Base-by-base conservation (phyloP, 495 filamentous ascomycete genomes). In the Viridothelium virens region DNA sequence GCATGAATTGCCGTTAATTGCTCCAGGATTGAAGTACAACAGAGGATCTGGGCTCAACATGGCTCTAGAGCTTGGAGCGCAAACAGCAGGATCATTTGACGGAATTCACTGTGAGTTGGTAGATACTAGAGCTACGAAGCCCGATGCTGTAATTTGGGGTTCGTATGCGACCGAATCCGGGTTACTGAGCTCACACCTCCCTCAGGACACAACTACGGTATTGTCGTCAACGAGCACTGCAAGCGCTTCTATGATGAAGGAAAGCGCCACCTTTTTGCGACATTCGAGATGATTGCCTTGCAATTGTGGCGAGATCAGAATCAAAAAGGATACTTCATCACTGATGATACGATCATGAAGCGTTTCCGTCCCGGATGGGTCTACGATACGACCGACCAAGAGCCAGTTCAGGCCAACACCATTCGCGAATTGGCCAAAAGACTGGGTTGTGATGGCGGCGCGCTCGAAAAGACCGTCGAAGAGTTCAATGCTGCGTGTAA, bases 161-260 rank as follows among this genome's bases (percentile, higher is more conserved):
- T n/a, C 5, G 65, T 62, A 62, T 11, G 7, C 12, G 31, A 62
- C 4, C 0, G 11, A 5, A 18, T 6, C 31, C 0, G 12, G 2
- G 16, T 36, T 14, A 14, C 7, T 36, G 34, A 5, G 25, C 65
- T 66, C 36, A 66, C 65, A 38, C 7, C 10, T 18, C 2, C 25
- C 3, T 0, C 0, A 66, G 70, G 70, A 14, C 71, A 73, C 63
- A 69, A 69, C 46, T 71, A 72, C 48, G 71, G 67, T 1, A 71
- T 71, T 33, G 67, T 73, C 6, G 70, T 74, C 5, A 70, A 72
- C 62, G 56, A 72, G 36, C 68, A 68, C 3, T 67, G 68, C 64
- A 62, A 74, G 41, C 68, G 72, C 38, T 72, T 74, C 50, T 74
- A 70, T 61, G 70, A 73, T 50, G 71, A 73, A 65, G 71, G 68